Conservation (phyloP, 2,329 filamentous ascomycete genomes). For the Scolecobasidium constrictum region DNA sequence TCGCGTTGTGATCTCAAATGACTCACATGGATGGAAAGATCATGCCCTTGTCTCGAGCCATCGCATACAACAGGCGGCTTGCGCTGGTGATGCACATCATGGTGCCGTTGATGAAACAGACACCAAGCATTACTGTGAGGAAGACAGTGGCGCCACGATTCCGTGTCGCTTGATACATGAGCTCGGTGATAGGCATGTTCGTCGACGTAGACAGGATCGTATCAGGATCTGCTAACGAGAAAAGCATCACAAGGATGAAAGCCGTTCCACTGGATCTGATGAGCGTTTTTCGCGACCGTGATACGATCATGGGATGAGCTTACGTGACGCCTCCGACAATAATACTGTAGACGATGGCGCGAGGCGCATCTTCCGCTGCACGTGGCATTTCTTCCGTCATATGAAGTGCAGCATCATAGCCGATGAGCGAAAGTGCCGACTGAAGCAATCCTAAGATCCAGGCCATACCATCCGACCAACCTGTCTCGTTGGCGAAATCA, state of each 20-base stretch:
- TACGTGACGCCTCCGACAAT: constrained; percentile 32
- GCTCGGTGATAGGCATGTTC: constrained; percentile 35
- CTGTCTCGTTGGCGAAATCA: constrained; percentile 56
- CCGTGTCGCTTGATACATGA: constrained; percentile 33
- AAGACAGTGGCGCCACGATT: constrained; percentile 30
- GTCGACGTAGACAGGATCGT: constrained; percentile 27
- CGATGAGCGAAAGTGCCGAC: constrained; percentile 18
- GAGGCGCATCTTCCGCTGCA: constrained; percentile 29
- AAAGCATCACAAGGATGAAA: constrained; percentile 33
- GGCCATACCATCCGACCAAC: constrained; percentile 53
- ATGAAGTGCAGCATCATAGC: constrained; percentile 36
- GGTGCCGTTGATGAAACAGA: constrained; percentile 37
- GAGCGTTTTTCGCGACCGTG: constrained; percentile 4
- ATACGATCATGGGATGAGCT: constrained; percentile 11
- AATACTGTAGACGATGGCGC: constrained; percentile 34
- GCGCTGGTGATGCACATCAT: constrained; percentile 34
- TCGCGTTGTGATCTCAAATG: background rate
- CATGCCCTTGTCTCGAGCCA: constrained; percentile 31
- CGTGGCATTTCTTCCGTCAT: constrained; percentile 38
- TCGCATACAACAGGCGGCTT: constrained; percentile 32
- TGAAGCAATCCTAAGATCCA: constrained; percentile 39
- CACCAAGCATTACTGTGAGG: constrained; percentile 28
- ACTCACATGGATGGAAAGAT: constrained; percentile 12
- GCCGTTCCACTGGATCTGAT: constrained; percentile 21
- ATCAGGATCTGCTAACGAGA: constrained; percentile 28